A percentile compares a stretch with the other conserved stretches of the same genome.
These are phyloP conservation scores for Leptomonas pyrrhocoris DNA, from an alignment of 208 protist species.

Conservation along the genomic window DNA sequence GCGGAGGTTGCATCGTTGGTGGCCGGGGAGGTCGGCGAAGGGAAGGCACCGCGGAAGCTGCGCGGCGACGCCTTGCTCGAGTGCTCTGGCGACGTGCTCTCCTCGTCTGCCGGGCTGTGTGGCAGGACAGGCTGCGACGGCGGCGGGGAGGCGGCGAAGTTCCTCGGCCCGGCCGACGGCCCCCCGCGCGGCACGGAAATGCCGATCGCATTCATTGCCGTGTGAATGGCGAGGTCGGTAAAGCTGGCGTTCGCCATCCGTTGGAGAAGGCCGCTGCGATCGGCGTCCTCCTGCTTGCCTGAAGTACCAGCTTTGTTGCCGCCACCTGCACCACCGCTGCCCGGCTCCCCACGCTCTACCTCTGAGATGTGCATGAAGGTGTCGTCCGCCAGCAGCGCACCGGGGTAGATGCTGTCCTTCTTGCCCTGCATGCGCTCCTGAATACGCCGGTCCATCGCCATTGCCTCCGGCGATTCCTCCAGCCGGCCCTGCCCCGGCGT, in stretches of 20 bases:
- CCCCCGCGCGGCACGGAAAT: not conserved
- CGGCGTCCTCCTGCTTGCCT: not conserved
- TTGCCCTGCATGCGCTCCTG: conserved; percentile 14
- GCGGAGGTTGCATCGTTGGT: not conserved
- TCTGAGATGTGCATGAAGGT: conserved; percentile 45
- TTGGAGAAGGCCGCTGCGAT: not conserved
- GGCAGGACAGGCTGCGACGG: conserved; percentile 3
- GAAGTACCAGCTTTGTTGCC: not conserved
- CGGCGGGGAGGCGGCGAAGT: not conserved
- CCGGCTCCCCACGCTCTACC: conserved; percentile 27
- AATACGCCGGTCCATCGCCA: conserved; percentile 15
- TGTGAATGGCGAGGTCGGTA: not conserved
- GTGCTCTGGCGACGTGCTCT: conserved; percentile 5
- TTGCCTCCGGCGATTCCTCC: conserved; percentile 12
- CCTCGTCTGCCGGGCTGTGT: not conserved
- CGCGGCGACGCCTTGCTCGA: conserved; percentile 1
- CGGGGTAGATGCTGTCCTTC: not conserved
- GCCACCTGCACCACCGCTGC: not conserved
- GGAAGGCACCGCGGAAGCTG: not conserved
- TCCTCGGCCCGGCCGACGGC: not conserved
- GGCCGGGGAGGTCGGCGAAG: not conserved
- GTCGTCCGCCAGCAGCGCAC: conserved; percentile 40
- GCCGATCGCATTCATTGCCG: conserved; percentile 10
- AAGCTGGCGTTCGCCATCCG: conserved; percentile 3
- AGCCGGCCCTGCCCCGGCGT: conserved; percentile 4